phyloP scores from a whole-genome alignment of 208 protist species.

The Leishmania tropica region DNA sequence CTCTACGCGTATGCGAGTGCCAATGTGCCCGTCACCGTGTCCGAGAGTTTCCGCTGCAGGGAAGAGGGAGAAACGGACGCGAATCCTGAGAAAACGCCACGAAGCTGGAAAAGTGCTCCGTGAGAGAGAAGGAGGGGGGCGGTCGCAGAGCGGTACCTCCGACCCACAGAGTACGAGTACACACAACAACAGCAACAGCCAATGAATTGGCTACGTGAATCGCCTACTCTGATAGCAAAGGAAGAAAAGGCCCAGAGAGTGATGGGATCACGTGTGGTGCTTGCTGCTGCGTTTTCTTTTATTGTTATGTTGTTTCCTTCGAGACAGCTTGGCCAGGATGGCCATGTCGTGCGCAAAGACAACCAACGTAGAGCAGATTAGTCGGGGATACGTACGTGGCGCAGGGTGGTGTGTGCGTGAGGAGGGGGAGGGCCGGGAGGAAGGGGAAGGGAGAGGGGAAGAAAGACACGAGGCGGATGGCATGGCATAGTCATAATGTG shows the following conservation, averaged over 20 bases:
- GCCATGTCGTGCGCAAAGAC: not conserved
- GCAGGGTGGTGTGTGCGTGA: not conserved
- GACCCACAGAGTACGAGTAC: not conserved
- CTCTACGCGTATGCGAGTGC: not conserved
- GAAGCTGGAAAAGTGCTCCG: not conserved
- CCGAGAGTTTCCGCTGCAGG: not conserved
- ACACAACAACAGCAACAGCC: not conserved
- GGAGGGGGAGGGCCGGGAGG: not conserved
- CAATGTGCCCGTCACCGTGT: not conserved
- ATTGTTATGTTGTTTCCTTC: not conserved
- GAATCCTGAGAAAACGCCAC: not conserved
- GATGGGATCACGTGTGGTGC: not conserved
- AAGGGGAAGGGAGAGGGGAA: not conserved
- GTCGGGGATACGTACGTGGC: not conserved
- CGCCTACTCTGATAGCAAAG: not conserved
- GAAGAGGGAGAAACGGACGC: not conserved
- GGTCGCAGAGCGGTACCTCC: not conserved
- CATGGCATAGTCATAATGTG: not conserved
- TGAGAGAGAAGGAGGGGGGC: not conserved
- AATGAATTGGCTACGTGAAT: not conserved
- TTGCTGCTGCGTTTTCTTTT: not conserved
- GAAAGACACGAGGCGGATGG: not conserved
- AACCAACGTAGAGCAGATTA: not conserved
- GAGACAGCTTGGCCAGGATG: not conserved
- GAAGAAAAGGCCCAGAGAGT: not conserved